Percentiles rank a stretch among this genome's conserved stretches.
Conservation (phyloP, 305 asterid genomes). For the Fraxinus velutina region DNA sequence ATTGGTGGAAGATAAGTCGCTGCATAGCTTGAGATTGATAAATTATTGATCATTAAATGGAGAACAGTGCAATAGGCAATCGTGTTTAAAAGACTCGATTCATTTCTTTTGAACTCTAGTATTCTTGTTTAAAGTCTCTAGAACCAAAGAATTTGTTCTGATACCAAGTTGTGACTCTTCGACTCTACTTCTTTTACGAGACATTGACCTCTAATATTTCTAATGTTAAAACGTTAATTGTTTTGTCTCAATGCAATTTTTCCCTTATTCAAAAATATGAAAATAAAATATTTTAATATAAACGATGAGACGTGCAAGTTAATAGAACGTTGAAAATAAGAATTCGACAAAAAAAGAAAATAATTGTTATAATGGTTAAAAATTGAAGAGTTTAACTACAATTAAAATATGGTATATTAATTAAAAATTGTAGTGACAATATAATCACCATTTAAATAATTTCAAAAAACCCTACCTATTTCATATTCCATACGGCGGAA, state of each 20-base stretch:
- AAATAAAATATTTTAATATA: too few relatives aligned
- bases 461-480: not conserved
- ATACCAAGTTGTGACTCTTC: not conserved
- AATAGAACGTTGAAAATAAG: not conserved
- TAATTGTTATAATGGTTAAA: too few relatives aligned
- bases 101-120: not conserved
- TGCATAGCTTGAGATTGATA: not conserved
- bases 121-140: not conserved
- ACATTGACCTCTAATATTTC: not conserved
- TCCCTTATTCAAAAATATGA: not conserved
- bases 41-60: not conserved
- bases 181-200: not conserved
- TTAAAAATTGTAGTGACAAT: not conserved
- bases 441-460: not conserved
- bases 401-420: not conserved
- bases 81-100: not conserved
- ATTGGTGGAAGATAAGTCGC: not conserved
- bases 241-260: not conserved
- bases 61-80: not conserved
- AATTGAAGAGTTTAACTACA: not conserved
- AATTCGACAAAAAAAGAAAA: too few relatives aligned
- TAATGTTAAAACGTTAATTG: not conserved
- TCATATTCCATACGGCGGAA: constrained; percentile 10
- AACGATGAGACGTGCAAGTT: not conserved
- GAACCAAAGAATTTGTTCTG: not conserved